Evolutionary conservation across 306 rosid species (phyloP), one percentile per base, ranked within the genome.

Genomic region (Styphnolobium japonicum): DNA sequence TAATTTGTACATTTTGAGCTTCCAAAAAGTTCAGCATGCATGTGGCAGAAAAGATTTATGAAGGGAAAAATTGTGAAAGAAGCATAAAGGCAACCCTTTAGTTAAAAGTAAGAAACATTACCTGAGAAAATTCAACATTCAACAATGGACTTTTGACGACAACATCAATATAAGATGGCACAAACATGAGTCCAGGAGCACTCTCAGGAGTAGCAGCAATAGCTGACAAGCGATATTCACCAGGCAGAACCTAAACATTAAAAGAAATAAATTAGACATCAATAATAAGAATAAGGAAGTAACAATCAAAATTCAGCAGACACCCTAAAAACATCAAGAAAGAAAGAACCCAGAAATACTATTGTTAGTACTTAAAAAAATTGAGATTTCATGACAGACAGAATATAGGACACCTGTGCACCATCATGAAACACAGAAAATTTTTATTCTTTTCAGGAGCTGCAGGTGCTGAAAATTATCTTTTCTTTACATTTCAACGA

Each of bases 211-310:
- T 31, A 71, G 94, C 85, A 77, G 96, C 91, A 86, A 96, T 80
- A 70, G 97, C 96, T 71, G 99, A 93, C 71, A 96, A 79, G 80
- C 97, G 98, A 84, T 96, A 96, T 80, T 93, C 99, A 75, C 98
- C 98, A 7, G 94, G 83, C 77, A 88, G 87, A 84, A 96, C 97
- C 99, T 96, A 86, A 61, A 78, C 56, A 87, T 34, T 12, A 25
- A n/a, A 53, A 51, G 37, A 61, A 75, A 75, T 10, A 21, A 75
- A 70, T 69, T 67, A 73, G 36, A 67, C 34, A 57, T 52, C 67
- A 66, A 34, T 58, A 67, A 10, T 56, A n/a, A n/a, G n/a, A n/a
- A n/a, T n/a, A 25, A 42, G 67, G 27, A 40, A 66, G 5, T 27
- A 62, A 76, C 29, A 61, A 31, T 70, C 31, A 78, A 76, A 82